These are phyloP conservation scores for Echinochloa phyllopogon DNA, from an alignment of 176 grass and related monocot genomes.

Conservation along the genomic window DNA sequence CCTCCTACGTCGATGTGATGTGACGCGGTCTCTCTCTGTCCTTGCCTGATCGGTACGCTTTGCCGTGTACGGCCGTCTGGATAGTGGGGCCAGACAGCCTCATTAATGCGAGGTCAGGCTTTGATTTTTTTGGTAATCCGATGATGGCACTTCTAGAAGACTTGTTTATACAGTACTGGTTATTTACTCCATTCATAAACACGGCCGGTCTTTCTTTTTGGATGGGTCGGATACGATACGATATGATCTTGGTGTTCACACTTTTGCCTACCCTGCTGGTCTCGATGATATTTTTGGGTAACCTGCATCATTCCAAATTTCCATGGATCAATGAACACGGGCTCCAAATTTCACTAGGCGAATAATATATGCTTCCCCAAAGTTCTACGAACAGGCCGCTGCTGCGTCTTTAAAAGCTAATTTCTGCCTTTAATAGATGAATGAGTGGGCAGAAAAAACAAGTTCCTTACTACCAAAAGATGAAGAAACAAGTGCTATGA, in stretches of 20 bases:
- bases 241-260: neutral
- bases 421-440: too few relatives aligned
- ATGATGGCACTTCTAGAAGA: neutral
- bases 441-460: too few relatives aligned
- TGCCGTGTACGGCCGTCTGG: neutral
- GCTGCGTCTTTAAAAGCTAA: too few relatives aligned
- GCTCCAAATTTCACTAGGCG: too few relatives aligned
- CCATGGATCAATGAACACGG: too few relatives aligned
- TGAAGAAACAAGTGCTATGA: too few relatives aligned
- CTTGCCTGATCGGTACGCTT: neutral
- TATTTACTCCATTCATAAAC: too few relatives aligned
- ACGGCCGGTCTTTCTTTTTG: neutral
- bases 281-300: neutral
- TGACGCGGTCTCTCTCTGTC: neutral
- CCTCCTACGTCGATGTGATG: constrained; percentile 63
- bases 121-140: too few relatives aligned
- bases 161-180: neutral
- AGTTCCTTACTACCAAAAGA: too few relatives aligned
- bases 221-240: neutral
- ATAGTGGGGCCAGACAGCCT: neutral
- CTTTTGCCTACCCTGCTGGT: neutral
- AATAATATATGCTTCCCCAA: too few relatives aligned
- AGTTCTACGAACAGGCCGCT: too few relatives aligned
- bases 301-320: neutral
- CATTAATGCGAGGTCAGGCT: neutral